A percentile compares a stretch with the other conserved stretches of the same genome.
These are phyloP conservation scores for Voacanga thouarsii DNA, from an alignment of 257 asterid genomes.

Conservation along the genomic window DNA sequence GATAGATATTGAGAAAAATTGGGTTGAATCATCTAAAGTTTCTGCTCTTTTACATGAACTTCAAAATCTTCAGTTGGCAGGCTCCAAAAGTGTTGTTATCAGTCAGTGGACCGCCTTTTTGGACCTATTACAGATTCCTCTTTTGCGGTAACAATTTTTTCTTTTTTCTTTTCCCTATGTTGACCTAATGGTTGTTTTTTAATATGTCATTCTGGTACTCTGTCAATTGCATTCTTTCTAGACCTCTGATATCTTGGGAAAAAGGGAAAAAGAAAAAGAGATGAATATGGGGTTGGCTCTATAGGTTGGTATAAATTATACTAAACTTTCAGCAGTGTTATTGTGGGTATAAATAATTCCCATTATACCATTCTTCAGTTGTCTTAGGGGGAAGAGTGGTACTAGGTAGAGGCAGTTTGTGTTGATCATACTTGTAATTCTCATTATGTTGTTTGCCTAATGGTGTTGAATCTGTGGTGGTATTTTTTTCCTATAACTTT, in stretches of 20 bases:
- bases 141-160: slow-evolving; percentile 45
- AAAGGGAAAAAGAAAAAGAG: background rate
- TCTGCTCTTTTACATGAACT: slow-evolving; percentile 79
- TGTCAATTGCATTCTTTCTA: background rate
- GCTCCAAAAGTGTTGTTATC: slow-evolving; percentile 89
- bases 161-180: slow-evolving; percentile 3
- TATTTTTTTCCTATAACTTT: background rate
- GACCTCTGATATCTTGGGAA: background rate
- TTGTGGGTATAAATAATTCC: background rate
- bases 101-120: slow-evolving; percentile 99
- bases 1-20: slow-evolving; percentile 69
- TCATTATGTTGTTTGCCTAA: background rate
- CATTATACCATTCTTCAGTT: background rate
- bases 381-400: background rate
- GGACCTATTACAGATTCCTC: slow-evolving; percentile 92
- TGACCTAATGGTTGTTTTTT: background rate
- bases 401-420: background rate
- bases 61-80: slow-evolving; percentile 30
- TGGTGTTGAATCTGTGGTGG: background rate
- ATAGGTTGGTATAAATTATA: background rate
- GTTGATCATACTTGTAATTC: background rate
- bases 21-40: slow-evolving; percentile 87
- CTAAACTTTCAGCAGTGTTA: background rate
- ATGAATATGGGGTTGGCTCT: background rate
- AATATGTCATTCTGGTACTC: background rate